phyloP scores from a whole-genome alignment of 2,329 filamentous ascomycete genomes.

The Coleophoma crateriformis region DNA sequence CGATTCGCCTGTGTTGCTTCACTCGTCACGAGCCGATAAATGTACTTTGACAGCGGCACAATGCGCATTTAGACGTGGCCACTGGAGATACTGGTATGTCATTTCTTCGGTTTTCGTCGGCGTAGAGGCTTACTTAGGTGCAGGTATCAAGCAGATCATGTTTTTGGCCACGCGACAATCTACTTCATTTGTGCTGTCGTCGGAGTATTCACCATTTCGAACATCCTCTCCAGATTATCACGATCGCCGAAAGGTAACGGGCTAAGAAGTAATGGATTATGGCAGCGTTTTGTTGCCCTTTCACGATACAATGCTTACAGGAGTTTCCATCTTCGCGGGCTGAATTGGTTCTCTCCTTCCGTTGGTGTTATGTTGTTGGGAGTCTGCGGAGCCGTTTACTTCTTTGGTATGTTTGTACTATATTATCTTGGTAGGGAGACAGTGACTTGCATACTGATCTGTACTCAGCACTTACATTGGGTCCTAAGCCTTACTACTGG shows the following conservation, averaged over 20 bases:
- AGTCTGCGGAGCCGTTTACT: slow-evolving; percentile 6
- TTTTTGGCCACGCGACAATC: slow-evolving; percentile 7
- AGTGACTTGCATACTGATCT: neutral
- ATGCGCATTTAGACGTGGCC: slow-evolving; percentile 3
- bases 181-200: slow-evolving; percentile 10
- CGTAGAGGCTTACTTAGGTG: neutral
- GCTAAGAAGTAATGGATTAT: neutral
- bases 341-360: slow-evolving; percentile 8
- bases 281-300: neutral
- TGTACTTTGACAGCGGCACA: slow-evolving; percentile 4
- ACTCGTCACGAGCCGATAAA: slow-evolving; percentile 4
- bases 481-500: slow-evolving; percentile 14
- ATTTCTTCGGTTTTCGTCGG: neutral
- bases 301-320: slow-evolving; percentile 6
- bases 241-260: neutral
- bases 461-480: slow-evolving; percentile 6
- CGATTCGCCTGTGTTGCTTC: slow-evolving; percentile 4
- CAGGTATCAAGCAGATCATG: slow-evolving; percentile 10
- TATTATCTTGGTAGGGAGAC: neutral
- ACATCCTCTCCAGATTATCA: slow-evolving; percentile 1
- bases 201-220: slow-evolving; percentile 5
- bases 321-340: slow-evolving; percentile 3
- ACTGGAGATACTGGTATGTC: slow-evolving; percentile 10
- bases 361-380: slow-evolving; percentile 9
- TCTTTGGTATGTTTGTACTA: slow-evolving; percentile 4